Base-by-base conservation (phyloP, 176 grass and related monocot genomes). In the Pharus latifolius region DNA sequence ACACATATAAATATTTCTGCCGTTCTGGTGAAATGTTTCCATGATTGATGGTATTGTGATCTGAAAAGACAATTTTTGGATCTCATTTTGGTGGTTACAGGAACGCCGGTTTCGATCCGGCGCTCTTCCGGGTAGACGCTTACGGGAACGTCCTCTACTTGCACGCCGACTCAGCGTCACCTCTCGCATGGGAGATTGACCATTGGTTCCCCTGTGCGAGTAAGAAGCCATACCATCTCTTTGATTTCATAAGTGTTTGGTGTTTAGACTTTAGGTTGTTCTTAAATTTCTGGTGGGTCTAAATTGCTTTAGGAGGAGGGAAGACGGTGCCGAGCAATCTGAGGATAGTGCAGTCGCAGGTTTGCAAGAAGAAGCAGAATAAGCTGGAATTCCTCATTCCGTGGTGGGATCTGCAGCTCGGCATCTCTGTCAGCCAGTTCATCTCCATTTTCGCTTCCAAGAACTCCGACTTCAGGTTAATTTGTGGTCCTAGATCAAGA, bases 321-420 rank as follows among this genome's bases (percentile, higher is more conserved):
- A 83, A 47, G 78, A 94, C 90, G n/a, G 87, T 94, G 7, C 95
- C 82, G 14, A 91, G 82, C 75, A 99, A 99, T 69, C 74, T 99
- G 76, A 69, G 90, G 80, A 78, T 99, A 63, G 38, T 94, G 59
- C 87, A 99, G 68, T 83, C 79, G 69, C 87, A 94, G 72, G 90
- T 91, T 60, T 72, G 81, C 47, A 86, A 56, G 71, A 94, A 79
- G 87, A 99, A 88, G 72, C 83, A 83, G 30, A 85, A 74, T 62
- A 91, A 94, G 77, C 74, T 94, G 8, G 90, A 94, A 31, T 99
- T 99, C 50, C 87, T 94, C 69, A 56, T 86, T 34, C 95, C 95
- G 1, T 99, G 95, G 95, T 99, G 95, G 95, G 95, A 99, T 80
- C 84, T 99, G 18, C 95, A 99, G 74, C 71, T 99, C 15, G 90